Percentiles rank a stretch among this genome's conserved stretches.
These are phyloP conservation scores for Biscogniauxia sp. DNA, from an alignment of 2,329 filamentous ascomycete genomes.

Conservation along the genomic window DNA sequence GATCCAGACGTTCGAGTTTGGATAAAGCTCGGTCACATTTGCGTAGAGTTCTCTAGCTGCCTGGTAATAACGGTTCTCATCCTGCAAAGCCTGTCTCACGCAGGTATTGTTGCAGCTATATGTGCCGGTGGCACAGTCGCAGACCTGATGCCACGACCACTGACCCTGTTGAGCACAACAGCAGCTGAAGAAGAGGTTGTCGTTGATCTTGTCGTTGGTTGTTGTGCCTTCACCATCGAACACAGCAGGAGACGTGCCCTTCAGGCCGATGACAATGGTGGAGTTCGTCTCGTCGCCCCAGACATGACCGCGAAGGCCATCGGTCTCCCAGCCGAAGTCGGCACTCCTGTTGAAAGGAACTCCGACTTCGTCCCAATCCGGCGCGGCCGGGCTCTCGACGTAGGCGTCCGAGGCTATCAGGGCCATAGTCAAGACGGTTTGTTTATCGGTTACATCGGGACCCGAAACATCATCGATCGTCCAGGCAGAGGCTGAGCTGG, in stretches of 20 bases:
- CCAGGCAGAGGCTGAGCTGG: conserved; percentile 75
- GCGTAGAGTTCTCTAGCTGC: conserved; percentile 86
- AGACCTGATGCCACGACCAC: conserved; percentile 87
- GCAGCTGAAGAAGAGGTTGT: conserved; percentile 97
- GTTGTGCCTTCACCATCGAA: conserved; percentile 98
- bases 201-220: conserved; percentile 95
- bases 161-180: conserved; percentile 94
- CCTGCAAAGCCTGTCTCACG: conserved; percentile 68
- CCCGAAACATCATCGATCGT: conserved; percentile 73
- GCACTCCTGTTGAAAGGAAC: conserved; percentile 78
- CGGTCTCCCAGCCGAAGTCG: conserved; percentile 89
- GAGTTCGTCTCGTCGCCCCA: conserved; percentile 83
- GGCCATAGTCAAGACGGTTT: conserved; percentile 79
- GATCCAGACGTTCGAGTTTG: conserved; percentile 81
- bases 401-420: conserved; percentile 91
- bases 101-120: conserved; percentile 94
- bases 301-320: conserved; percentile 88
- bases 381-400: conserved; percentile 65
- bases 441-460: conserved; percentile 81
- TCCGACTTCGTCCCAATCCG: conserved; percentile 82
- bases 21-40: conserved; percentile 88
- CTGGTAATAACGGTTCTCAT: conserved; percentile 89
- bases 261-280: conserved; percentile 87
- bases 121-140: conserved; percentile 83
- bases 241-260: conserved; percentile 85